Conservation (phyloP, 1,284 basidiomycete genomes). For the Ceratobasidium sp. region DNA sequence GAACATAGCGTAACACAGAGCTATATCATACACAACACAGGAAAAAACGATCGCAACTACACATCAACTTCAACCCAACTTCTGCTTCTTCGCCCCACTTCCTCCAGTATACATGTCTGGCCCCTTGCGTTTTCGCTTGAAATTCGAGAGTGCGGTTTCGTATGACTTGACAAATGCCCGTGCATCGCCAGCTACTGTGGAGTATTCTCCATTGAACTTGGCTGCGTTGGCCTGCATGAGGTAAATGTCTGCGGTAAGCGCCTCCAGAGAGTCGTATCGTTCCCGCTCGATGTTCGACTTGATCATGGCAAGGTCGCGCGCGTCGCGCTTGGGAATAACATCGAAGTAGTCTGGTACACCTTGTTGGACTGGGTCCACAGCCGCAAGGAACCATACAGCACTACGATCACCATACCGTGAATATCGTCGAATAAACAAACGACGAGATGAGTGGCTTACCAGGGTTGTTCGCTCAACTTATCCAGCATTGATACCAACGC, state of each 20-base stretch:
- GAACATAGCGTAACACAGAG: neutral
- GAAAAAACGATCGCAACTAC: conserved; percentile 10
- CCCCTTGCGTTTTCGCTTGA: conserved; percentile 48
- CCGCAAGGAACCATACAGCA: conserved; percentile 83
- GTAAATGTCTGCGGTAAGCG: conserved; percentile 84
- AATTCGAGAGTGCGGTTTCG: conserved; percentile 43
- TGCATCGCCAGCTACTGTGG: conserved; percentile 73
- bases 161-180: conserved; percentile 56
- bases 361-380: conserved; percentile 84
- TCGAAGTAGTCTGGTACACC: conserved; percentile 88
- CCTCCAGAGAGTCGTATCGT: conserved; percentile 82
- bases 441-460: conserved; percentile 64
- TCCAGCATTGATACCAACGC: conserved; percentile 80
- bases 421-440: conserved; percentile 32
- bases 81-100: conserved; percentile 45
- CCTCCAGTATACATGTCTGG: conserved; percentile 20
- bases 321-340: conserved; percentile 85
- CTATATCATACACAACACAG: neutral
- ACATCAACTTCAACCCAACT: conserved; percentile 40
- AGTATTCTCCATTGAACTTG: conserved; percentile 85
- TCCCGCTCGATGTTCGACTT: conserved; percentile 84
- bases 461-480: conserved; percentile 76
- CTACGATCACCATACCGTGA: conserved; percentile 56
- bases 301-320: conserved; percentile 84
- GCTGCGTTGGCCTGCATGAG: conserved; percentile 90